Evolutionary conservation across 2,329 filamentous ascomycete species (phyloP).

Genomic region (Leptographium radiaticola): DNA sequence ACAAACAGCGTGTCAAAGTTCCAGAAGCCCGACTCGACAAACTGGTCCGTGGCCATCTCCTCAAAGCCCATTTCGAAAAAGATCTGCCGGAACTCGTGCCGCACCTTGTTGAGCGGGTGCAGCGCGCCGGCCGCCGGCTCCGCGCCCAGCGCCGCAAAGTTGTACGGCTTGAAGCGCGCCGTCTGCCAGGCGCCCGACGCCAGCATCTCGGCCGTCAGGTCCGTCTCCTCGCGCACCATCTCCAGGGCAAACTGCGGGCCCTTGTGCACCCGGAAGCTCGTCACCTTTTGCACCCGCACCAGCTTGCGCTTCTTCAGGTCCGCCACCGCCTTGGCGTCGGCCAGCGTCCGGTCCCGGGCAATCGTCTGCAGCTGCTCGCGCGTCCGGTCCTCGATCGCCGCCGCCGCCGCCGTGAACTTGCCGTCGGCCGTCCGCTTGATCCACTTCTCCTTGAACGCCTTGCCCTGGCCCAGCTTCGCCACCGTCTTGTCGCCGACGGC

Average conservation of each 20-base stretch:
- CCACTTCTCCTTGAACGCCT: conserved; percentile 78
- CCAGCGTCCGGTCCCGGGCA: conserved; percentile 51
- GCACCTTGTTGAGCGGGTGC: conserved; percentile 81
- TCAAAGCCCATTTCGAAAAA: conserved; percentile 99
- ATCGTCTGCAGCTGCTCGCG: conserved; percentile 63
- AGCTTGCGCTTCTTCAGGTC: conserved; percentile 92
- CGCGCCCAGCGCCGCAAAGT: conserved; percentile 40
- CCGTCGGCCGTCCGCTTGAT: conserved; percentile 45
- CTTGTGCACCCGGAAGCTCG: conserved; percentile 73
- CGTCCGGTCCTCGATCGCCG: conserved; percentile 70
- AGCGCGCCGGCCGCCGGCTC: conserved; percentile 48
- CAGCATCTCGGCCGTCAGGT: conserved; percentile 89
- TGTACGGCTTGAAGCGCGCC: conserved; percentile 63
- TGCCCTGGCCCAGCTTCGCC: conserved; percentile 79
- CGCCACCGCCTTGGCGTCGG: conserved; percentile 59
- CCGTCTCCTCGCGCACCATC: conserved; percentile 86
- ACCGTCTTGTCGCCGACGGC: conserved; percentile 60
- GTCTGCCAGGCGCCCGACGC: conserved; percentile 82
- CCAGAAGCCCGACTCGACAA: conserved; percentile 96
- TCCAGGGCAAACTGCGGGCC: conserved; percentile 79
- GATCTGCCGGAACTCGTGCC: conserved; percentile 89
- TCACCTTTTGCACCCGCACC: conserved; percentile 68
- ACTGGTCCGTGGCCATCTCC: conserved; percentile 92
- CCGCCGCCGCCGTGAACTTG: conserved; percentile 40
- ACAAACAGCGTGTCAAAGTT: conserved; percentile 97